phyloP scores from a whole-genome alignment of 345 rosid genomes.

The Garcia nutans region DNA sequence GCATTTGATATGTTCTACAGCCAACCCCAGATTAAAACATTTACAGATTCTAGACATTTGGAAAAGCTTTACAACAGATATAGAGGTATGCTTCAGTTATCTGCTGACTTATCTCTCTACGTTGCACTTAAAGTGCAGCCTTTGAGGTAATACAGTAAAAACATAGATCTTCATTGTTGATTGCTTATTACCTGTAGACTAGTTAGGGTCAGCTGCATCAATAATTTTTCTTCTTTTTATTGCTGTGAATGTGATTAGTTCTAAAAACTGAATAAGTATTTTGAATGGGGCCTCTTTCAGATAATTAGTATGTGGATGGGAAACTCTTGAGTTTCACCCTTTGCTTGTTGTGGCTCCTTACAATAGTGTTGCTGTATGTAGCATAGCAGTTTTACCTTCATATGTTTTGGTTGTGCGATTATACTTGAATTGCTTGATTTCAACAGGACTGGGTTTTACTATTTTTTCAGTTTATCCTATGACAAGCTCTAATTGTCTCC shows the following conservation, averaged over 20 bases:
- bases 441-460: neutral
- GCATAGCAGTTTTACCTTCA: no score
- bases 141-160: neutral
- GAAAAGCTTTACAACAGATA: slow-evolving; percentile 94
- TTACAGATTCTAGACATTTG: slow-evolving; percentile 70
- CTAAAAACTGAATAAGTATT: no score
- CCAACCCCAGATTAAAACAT: slow-evolving; percentile 73
- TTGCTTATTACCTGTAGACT: no score
- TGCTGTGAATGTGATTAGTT: no score
- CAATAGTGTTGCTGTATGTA: no score
- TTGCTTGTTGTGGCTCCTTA: no score
- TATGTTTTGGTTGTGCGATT: neutral
- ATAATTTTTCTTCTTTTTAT: no score
- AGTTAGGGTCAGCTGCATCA: no score
- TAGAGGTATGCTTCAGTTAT: slow-evolving; percentile 55
- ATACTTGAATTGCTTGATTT: neutral
- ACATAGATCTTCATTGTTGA: neutral
- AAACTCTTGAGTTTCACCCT: no score
- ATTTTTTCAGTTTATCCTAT: neutral
- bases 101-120: neutral
- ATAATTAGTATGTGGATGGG: no score
- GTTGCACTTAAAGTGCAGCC: neutral
- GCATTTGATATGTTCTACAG: slow-evolving; percentile 90
- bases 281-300: no score
- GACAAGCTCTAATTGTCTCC: neutral